These are phyloP conservation scores for Fibroporia radiculosa DNA, from an alignment of 768 basidiomycete genomes.

Conservation along the genomic window DNA sequence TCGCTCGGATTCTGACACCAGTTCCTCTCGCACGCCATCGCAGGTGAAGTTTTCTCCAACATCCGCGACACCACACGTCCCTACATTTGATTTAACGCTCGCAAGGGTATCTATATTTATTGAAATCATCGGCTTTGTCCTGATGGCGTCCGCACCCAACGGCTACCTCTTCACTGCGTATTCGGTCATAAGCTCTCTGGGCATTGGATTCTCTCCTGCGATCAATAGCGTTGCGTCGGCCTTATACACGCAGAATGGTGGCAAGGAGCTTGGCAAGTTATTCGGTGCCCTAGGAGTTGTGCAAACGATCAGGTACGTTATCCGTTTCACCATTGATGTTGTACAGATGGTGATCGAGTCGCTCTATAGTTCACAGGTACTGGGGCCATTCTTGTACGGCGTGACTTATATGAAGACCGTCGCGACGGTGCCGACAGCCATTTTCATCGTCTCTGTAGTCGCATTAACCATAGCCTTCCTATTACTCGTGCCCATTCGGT, in stretches of 20 bases:
- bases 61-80: slow-evolving; percentile 24
- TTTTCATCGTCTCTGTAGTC: slow-evolving; percentile 52
- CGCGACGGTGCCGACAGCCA: slow-evolving; percentile 54
- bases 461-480: slow-evolving; percentile 34
- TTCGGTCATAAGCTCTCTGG: slow-evolving; percentile 46
- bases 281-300: slow-evolving; percentile 79
- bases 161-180: slow-evolving; percentile 44
- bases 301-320: slow-evolving; percentile 52
- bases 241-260: slow-evolving; percentile 46
- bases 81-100: slow-evolving; percentile 59
- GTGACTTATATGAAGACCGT: slow-evolving; percentile 67
- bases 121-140: slow-evolving; percentile 43
- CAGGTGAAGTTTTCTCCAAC: background rate
- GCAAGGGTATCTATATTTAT: slow-evolving; percentile 54
- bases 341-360: background rate
- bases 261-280: slow-evolving; percentile 60
- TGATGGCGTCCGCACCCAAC: slow-evolving; percentile 35
- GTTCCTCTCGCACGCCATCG: background rate
- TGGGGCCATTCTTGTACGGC: slow-evolving; percentile 71
- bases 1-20: too few relatives aligned
- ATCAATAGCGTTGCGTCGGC: slow-evolving; percentile 66
- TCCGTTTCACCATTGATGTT: background rate
- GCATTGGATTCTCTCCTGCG: slow-evolving; percentile 58
- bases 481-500: slow-evolving; percentile 40
- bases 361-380: slow-evolving; percentile 45